phyloP scores from a whole-genome alignment of 2,329 filamentous ascomycete species.

The Beauveria sp. region DNA sequence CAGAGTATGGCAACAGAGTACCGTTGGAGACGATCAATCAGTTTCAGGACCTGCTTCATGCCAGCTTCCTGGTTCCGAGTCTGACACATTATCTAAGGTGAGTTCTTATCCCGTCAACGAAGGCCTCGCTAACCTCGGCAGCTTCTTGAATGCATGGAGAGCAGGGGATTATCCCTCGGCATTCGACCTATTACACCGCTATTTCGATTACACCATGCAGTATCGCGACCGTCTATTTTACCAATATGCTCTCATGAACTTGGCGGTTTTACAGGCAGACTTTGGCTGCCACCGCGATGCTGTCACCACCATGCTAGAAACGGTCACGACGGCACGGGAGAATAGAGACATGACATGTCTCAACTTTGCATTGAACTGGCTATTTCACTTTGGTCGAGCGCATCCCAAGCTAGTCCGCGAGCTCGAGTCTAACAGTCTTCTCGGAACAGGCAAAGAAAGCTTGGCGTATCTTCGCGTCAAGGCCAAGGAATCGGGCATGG shows the following conservation, averaged over 20 bases:
- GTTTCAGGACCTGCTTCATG: conserved; percentile 60
- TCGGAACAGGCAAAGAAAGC: conserved; percentile 73
- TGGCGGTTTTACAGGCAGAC: conserved; percentile 88
- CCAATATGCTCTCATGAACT: conserved; percentile 88
- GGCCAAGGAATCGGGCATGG: conserved; percentile 80
- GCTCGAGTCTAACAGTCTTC: conserved; percentile 62
- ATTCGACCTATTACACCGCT: conserved; percentile 85
- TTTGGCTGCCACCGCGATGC: conserved; percentile 89
- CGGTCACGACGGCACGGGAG: conserved; percentile 87
- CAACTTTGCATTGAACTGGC: conserved; percentile 92
- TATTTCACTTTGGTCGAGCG: conserved; percentile 86
- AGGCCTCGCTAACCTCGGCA: conserved; percentile 25
- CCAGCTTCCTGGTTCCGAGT: conserved; percentile 61
- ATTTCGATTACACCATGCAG: conserved; percentile 95
- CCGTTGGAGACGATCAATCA: conserved; percentile 65
- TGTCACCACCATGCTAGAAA: conserved; percentile 89
- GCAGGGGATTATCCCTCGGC: conserved; percentile 84
- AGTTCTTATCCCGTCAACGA: not conserved
- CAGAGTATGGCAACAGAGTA: conserved; percentile 69
- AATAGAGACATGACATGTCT: conserved; percentile 87
- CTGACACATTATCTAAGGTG: conserved; percentile 69
- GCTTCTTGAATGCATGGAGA: conserved; percentile 87
- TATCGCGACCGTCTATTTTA: conserved; percentile 77
- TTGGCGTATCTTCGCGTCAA: conserved; percentile 78
- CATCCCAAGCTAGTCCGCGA: conserved; percentile 68